Evolutionary conservation across 73 alveolate genomes (phyloP), one percentile per base, ranked within the genome.

Genomic region (Stentor roeselii): DNA sequence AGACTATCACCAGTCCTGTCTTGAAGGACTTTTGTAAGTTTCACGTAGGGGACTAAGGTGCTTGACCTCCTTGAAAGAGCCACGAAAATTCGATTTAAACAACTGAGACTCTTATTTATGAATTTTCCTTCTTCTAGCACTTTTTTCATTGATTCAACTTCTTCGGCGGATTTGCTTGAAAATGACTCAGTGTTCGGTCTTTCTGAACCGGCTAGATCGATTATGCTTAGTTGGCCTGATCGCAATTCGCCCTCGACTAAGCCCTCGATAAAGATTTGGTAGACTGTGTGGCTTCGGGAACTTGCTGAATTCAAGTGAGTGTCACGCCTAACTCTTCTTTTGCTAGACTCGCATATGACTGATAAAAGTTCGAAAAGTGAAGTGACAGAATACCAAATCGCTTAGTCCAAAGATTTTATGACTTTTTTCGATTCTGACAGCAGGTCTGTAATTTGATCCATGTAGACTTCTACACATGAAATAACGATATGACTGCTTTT

Each of bases 131-230:
- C 80, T 67, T 21, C n/a, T 32, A 34, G 14, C 15, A 67, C 34
- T 67, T 21, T 32, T 67, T 67, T 67, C 80, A 67, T 67, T 27
- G 50, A 15, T 67, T 67, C 80, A 2, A 67, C 34, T 67, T 67
- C 80, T 11, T 67, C 37, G 11, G n/a, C 27, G 41, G 80, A 30
- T 67, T 67, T 67, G 34, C 34, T 40, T 30, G 80, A 30, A 2
- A 21, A 67, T 30, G 80, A 30, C 34, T 67, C 80, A 21, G 37
- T 3, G 37, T 67, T 67, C 41, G 98, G 91, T 76, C 99, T 87
- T 92, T 97, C 99, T 76, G 99, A 93, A 35, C 99, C 99, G 15
- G 99, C 99, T 75, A 97, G 83, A 87, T 96, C 99, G 30, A 97
- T 97, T 83, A 97, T 85, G 35, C 97, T 87, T 60, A 97, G 87